Evolutionary conservation across 495 filamentous ascomycete species (phyloP).

Genomic region (Aspergillus bertholletiae): DNA sequence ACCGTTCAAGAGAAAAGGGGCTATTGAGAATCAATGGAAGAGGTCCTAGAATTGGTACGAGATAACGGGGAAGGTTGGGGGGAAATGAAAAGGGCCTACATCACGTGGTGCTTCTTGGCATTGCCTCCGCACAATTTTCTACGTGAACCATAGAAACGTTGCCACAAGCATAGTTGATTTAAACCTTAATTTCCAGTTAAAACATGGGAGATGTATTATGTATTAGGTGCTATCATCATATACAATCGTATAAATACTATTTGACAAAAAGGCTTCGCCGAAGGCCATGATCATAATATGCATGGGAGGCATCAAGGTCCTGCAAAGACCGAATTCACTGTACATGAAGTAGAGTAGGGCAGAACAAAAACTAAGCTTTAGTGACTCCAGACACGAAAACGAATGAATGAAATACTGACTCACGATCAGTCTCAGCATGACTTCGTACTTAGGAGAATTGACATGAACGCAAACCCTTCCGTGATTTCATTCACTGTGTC

Average conservation of each 20-base stretch:
- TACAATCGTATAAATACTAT: conserved; percentile 17
- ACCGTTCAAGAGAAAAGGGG: not conserved
- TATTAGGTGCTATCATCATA: conserved; percentile 30
- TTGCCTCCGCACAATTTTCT: not conserved
- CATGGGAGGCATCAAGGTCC: not conserved
- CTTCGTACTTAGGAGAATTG: conserved; percentile 8
- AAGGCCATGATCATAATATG: not conserved
- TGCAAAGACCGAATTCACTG: conserved; percentile 6
- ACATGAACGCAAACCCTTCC: not conserved
- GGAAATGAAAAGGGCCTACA: not conserved
- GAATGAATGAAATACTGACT: conserved; percentile 10
- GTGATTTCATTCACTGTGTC: conserved; percentile 42
- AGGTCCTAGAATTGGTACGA: not conserved
- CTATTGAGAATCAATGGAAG: not conserved
- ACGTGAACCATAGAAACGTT: not conserved
- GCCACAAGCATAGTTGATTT: not conserved
- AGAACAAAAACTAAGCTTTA: not conserved
- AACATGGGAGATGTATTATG: too few species aligned
- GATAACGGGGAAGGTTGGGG: conserved; percentile 1
- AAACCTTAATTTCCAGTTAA: too few species aligned
- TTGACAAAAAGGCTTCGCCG: not conserved
- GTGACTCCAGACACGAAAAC: conserved; percentile 2
- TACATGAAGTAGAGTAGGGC: conserved; percentile 14
- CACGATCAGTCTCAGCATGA: conserved; percentile 25
- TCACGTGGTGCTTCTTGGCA: conserved; percentile 1